phyloP scores from a whole-genome alignment of 495 filamentous ascomycete species.

The Penicillium atrosanguineum region DNA sequence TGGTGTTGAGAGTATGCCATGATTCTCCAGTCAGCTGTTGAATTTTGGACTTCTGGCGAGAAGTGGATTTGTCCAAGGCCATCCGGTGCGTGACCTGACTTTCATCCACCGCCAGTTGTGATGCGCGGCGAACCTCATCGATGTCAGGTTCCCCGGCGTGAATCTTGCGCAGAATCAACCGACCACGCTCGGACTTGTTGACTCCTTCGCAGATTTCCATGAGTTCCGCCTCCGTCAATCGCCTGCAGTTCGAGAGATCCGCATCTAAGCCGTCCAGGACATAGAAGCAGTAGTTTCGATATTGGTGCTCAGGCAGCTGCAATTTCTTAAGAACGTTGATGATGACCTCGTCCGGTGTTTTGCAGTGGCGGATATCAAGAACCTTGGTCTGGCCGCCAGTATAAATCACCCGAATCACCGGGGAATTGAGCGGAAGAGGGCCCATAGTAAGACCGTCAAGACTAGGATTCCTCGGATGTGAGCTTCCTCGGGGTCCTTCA shows the following conservation, averaged over 20 bases:
- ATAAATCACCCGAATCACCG: constrained; percentile 88
- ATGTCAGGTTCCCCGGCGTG: constrained; percentile 81
- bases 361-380: constrained; percentile 83
- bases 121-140: constrained; percentile 76
- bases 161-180: constrained; percentile 86
- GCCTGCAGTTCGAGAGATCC: constrained; percentile 70
- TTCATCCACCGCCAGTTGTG: constrained; percentile 80
- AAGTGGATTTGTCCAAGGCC: constrained; percentile 59
- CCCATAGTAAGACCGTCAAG: constrained; percentile 80
- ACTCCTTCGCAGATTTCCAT: constrained; percentile 71
- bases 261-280: constrained; percentile 80
- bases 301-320: constrained; percentile 68
- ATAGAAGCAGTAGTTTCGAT: constrained; percentile 80
- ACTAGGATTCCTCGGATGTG: constrained; percentile 61
- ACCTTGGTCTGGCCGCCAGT: constrained; percentile 87
- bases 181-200: constrained; percentile 69
- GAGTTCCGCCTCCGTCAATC: constrained; percentile 79
- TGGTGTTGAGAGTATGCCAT: constrained; percentile 65
- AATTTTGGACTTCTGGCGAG: constrained; percentile 71
- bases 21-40: constrained; percentile 81
- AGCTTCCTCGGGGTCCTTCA: constrained; percentile 40
- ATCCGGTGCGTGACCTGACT: constrained; percentile 67
- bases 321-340: constrained; percentile 82
- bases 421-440: constrained; percentile 71
- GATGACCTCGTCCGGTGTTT: constrained; percentile 87